Conservation (phyloP, 2,329 filamentous ascomycete genomes). For the Fusarium sp. region DNA sequence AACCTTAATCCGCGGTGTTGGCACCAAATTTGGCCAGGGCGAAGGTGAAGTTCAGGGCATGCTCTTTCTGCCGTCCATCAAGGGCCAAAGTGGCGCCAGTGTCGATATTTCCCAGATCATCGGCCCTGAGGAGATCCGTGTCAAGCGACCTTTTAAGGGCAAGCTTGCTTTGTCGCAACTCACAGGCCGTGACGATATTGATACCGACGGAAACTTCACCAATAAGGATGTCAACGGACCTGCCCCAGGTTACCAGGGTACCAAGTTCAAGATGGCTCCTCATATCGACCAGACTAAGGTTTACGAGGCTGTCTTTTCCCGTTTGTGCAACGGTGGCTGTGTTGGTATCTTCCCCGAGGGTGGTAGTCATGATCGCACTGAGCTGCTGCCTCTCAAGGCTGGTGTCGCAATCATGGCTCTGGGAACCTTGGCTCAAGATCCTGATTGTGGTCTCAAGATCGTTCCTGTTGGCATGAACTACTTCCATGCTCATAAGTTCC, state of each 20-base stretch:
- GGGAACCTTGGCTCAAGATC: conserved; percentile 85
- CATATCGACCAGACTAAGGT: conserved; percentile 95
- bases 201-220: conserved; percentile 71
- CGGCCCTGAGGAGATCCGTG: conserved; percentile 80
- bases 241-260: conserved; percentile 76
- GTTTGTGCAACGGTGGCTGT: conserved; percentile 84
- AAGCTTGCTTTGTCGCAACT: conserved; percentile 80
- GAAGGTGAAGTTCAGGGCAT: conserved; percentile 83
- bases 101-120: conserved; percentile 86
- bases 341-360: conserved; percentile 98
- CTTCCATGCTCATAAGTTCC: conserved; percentile 98
- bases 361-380: conserved; percentile 93
- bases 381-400: conserved; percentile 91
- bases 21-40: conserved; percentile 80
- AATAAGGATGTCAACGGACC: conserved; percentile 65
- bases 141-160: conserved; percentile 90
- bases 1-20: conserved; percentile 80
- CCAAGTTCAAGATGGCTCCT: conserved; percentile 86
- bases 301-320: conserved; percentile 91
- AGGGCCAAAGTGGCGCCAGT: conserved; percentile 79
- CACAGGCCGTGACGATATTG: conserved; percentile 80
- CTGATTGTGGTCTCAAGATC: conserved; percentile 90
- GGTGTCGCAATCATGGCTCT: conserved; percentile 98
- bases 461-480: conserved; percentile 99
- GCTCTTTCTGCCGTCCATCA: conserved; percentile 85